These are phyloP conservation scores for Lenwebbia sp. DNA, from an alignment of 345 rosid genomes.

Conservation along the genomic window DNA sequence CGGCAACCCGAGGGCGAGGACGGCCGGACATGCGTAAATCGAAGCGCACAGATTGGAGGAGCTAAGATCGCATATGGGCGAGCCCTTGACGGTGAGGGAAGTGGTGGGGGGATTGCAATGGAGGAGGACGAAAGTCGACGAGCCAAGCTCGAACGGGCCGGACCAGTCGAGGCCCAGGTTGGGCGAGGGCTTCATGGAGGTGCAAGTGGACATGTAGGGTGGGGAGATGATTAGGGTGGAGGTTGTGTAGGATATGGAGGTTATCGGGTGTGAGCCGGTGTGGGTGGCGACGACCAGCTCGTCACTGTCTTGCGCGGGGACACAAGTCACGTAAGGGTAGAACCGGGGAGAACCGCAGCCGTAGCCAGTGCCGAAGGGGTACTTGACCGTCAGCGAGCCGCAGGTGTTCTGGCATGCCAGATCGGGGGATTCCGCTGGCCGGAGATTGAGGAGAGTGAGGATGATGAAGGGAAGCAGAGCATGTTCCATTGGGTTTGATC, in stretches of 20 bases:
- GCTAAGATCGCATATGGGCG: conserved; percentile 24
- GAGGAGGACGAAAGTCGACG: conserved; percentile 34
- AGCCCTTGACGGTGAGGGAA: conserved; percentile 26
- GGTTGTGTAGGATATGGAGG: conserved; percentile 28
- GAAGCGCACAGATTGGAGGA: conserved; percentile 34
- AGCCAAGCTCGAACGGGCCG: conserved; percentile 40
- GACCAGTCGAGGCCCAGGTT: conserved; percentile 41
- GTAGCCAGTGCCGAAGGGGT: conserved; percentile 36
- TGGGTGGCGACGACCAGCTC: conserved; percentile 30
- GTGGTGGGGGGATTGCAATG: conserved; percentile 23
- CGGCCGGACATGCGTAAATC: conserved; percentile 33
- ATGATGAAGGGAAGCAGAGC: background rate
- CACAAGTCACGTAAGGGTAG: conserved; percentile 25
- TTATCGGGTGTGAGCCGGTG: conserved; percentile 34
- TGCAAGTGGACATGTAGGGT: conserved; percentile 35
- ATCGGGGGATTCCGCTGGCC: background rate
- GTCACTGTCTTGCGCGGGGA: background rate
- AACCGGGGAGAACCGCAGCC: conserved; percentile 46
- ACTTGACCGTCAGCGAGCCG: conserved; percentile 29
- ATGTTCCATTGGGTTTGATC: background rate
- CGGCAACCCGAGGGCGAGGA: conserved; percentile 20
- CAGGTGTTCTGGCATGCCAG: conserved; percentile 20
- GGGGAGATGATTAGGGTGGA: conserved; percentile 26
- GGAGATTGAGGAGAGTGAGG: background rate
- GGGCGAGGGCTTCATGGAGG: conserved; percentile 26